These are phyloP conservation scores for Umbelopsis ramanniana DNA, from an alignment of 192 early-diverging fungal genomes.

Conservation along the genomic window DNA sequence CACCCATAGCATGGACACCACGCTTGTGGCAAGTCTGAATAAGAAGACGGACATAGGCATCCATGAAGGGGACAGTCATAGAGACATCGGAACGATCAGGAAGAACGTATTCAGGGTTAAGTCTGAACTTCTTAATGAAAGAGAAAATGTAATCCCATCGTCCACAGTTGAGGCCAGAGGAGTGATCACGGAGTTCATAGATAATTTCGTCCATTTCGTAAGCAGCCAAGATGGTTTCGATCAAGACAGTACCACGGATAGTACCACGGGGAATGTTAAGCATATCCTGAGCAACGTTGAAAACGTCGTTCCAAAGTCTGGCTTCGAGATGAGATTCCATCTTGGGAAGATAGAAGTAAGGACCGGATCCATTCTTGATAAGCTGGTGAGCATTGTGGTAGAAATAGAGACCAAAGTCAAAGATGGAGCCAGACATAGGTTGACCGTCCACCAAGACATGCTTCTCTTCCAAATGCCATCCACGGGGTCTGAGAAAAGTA, in stretches of 20 bases:
- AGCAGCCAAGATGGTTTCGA: slow-evolving; percentile 96
- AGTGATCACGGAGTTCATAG: slow-evolving; percentile 98
- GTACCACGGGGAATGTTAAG: slow-evolving; percentile 90
- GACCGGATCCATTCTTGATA: slow-evolving; percentile 85
- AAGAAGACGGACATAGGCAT: slow-evolving; percentile 94
- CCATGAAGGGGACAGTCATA: slow-evolving; percentile 98
- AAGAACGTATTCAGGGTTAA: slow-evolving; percentile 83
- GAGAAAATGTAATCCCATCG: slow-evolving; percentile 99
- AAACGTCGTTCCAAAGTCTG: slow-evolving; percentile 97
- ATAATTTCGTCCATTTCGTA: slow-evolving; percentile 99
- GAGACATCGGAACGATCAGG: slow-evolving; percentile 90
- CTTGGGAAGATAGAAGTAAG: slow-evolving; percentile 99
- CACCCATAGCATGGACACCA: slow-evolving; percentile 99
- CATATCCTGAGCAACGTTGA: slow-evolving; percentile 94
- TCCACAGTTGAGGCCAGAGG: slow-evolving; percentile 98
- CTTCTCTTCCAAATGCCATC: slow-evolving; percentile 98
- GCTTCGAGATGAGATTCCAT: slow-evolving; percentile 99
- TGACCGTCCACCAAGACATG: slow-evolving; percentile 93
- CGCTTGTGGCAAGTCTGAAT: slow-evolving; percentile 99
- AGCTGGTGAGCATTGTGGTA: slow-evolving; percentile 95
- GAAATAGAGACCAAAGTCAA: slow-evolving; percentile 98
- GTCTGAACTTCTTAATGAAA: slow-evolving; percentile 96
- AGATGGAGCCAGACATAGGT: slow-evolving; percentile 93
- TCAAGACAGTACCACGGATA: slow-evolving; percentile 95
- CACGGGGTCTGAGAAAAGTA: slow-evolving; percentile 74